Evolutionary conservation across 257 asterid species (phyloP).

Genomic region (Gentiana straminea): DNA sequence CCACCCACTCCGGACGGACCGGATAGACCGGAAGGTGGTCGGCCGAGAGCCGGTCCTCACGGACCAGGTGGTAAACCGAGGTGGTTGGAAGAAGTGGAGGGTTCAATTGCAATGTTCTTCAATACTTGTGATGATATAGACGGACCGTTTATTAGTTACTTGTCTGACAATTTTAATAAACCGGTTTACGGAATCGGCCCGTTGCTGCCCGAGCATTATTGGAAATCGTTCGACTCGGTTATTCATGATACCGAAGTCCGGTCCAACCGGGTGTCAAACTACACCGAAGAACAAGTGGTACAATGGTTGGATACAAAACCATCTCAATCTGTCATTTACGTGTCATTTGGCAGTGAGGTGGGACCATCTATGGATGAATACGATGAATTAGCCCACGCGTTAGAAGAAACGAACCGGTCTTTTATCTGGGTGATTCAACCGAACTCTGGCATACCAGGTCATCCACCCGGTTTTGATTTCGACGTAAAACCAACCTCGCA

Average conservation of each 20-base stretch:
- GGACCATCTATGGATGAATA: slow-evolving; percentile 52
- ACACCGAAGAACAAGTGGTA: slow-evolving; percentile 48
- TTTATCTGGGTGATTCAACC: slow-evolving; percentile 74
- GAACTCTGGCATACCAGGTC: slow-evolving; percentile 37
- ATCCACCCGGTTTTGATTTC: slow-evolving; percentile 17
- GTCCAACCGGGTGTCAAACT: slow-evolving; percentile 38
- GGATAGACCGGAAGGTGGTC: slow-evolving; percentile 14
- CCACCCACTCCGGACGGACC: slow-evolving; percentile 4
- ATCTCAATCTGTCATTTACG: slow-evolving; percentile 40
- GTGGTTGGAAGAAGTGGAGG: slow-evolving; percentile 48
- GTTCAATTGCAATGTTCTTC: slow-evolving; percentile 35
- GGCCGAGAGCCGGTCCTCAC: slow-evolving; percentile 31
- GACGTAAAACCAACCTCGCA: slow-evolving; percentile 16
- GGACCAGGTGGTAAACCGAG: slow-evolving; percentile 30
- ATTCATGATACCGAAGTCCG: slow-evolving; percentile 33
- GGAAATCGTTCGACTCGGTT: slow-evolving; percentile 35
- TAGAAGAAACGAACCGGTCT: slow-evolving; percentile 29
- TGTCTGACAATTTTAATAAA: slow-evolving; percentile 21
- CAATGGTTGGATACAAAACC: slow-evolving; percentile 57
- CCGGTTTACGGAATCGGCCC: slow-evolving; percentile 61
- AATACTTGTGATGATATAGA: slow-evolving; percentile 58
- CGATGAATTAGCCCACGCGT: slow-evolving; percentile 34
- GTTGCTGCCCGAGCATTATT: slow-evolving; percentile 42
- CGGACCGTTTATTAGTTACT: slow-evolving; percentile 33
- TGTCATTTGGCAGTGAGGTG: slow-evolving; percentile 70